These are phyloP conservation scores for Dictyostelium purpureum DNA, from an alignment of 78 protist species.

Conservation along the genomic window DNA sequence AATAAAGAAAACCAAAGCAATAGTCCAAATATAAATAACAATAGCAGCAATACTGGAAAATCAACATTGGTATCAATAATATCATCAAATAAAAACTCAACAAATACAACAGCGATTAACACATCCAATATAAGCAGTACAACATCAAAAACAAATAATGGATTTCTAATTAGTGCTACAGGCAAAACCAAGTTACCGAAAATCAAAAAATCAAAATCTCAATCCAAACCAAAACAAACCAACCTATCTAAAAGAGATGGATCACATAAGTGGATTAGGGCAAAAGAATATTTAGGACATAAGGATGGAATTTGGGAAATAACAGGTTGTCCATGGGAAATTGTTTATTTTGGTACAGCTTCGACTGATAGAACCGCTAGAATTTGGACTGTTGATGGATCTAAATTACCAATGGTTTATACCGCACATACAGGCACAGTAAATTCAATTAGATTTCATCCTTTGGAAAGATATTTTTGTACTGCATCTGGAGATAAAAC, in stretches of 20 bases:
- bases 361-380: constrained; percentile 64
- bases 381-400: constrained; percentile 45
- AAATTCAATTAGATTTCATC: constrained; percentile 44
- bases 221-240: constrained; percentile 4
- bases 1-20: background rate
- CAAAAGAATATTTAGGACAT: constrained; percentile 53
- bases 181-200: background rate
- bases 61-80: too few relatives aligned
- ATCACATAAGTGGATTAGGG: constrained; percentile 70
- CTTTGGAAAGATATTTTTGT: constrained; percentile 32
- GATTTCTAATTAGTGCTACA: background rate
- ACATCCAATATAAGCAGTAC: background rate
- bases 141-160: background rate
- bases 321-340: constrained; percentile 52
- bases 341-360: constrained; percentile 38
- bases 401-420: constrained; percentile 36
- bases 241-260: constrained; percentile 56
- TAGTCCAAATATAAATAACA: background rate
- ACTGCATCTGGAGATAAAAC: constrained; percentile 68
- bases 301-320: constrained; percentile 71
- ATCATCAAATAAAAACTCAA: background rate
- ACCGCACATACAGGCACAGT: constrained; percentile 67
- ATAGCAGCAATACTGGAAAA: background rate
- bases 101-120: background rate
- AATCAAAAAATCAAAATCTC: background rate